phyloP scores from a whole-genome alignment of 2,329 filamentous ascomycete genomes.

The Colletotrichum chrysophilum region DNA sequence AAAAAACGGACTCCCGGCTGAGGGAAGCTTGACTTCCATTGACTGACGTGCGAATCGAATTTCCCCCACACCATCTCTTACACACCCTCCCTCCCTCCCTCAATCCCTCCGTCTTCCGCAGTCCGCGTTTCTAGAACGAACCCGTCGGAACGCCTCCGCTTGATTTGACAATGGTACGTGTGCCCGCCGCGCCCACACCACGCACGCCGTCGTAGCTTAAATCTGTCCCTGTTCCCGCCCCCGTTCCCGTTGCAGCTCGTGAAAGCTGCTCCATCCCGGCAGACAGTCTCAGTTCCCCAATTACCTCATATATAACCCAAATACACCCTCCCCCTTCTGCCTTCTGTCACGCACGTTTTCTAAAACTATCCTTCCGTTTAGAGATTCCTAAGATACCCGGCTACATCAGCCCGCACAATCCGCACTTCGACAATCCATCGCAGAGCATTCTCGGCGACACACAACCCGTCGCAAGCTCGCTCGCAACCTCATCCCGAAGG shows the following conservation, averaged over 20 bases:
- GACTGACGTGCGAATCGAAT: background rate
- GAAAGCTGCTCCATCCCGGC: background rate
- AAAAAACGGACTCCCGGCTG: background rate
- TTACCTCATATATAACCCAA: slow-evolving; percentile 1
- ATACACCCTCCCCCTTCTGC: background rate
- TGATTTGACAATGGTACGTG: slow-evolving; percentile 16
- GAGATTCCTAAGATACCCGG: slow-evolving; percentile 1
- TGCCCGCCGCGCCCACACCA: background rate
- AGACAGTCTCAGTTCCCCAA: background rate
- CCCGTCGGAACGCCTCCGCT: background rate
- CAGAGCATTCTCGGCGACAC: slow-evolving; percentile 9
- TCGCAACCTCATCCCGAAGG: background rate
- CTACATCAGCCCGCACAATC: background rate
- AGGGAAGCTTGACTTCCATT: background rate
- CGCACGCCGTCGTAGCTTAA: background rate
- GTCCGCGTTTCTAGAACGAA: background rate
- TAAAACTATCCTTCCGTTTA: background rate
- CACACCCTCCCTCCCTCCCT: background rate
- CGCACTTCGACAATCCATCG: background rate
- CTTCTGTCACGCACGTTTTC: background rate
- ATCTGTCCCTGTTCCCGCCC: background rate
- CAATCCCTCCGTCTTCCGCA: background rate
- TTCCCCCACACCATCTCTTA: background rate
- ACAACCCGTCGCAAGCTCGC: slow-evolving; percentile 8
- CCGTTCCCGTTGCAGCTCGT: background rate